Conservation (phyloP, 2,329 filamentous ascomycete genomes). For the Colletotrichum magnum region DNA sequence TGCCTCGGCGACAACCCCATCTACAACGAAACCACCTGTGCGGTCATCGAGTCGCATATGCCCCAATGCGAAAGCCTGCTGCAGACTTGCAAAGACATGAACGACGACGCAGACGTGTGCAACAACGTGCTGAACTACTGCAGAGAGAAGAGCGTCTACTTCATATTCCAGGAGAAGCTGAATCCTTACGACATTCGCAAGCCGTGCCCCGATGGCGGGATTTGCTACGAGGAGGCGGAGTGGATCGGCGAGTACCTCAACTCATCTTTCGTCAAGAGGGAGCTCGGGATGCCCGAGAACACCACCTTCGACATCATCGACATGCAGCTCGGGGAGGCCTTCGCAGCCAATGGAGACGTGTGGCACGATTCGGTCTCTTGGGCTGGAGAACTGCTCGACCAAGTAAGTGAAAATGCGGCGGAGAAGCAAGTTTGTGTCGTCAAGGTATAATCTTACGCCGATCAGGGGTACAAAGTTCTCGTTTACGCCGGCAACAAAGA, state of each 20-base stretch:
- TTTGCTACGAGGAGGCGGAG: constrained; percentile 8
- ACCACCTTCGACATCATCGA: neutral
- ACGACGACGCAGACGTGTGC: constrained; percentile 3
- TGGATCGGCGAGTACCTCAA: constrained; percentile 16
- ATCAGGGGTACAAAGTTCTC: constrained; percentile 11
- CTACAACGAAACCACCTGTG: constrained; percentile 12
- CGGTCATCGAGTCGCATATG: constrained; percentile 11
- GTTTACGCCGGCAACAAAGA: constrained; percentile 26
- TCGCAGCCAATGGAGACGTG: neutral
- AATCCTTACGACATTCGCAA: constrained; percentile 19
- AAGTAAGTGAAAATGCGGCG: neutral
- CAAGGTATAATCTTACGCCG: neutral
- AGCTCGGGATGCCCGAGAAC: neutral
- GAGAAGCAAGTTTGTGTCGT: no score
- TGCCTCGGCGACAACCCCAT: neutral
- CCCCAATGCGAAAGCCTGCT: constrained; percentile 16
- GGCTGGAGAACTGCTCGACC: constrained; percentile 9
- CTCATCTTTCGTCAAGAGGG: neutral
- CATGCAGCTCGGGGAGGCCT: neutral
- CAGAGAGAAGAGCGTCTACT: constrained; percentile 14
- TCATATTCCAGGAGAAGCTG: constrained; percentile 17
- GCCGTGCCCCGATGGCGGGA: neutral
- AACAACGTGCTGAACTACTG: constrained; percentile 10
- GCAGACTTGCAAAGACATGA: neutral
- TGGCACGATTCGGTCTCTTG: neutral